Conservation (phyloP, 1,284 basidiomycete genomes). For the Trametes sp. region DNA sequence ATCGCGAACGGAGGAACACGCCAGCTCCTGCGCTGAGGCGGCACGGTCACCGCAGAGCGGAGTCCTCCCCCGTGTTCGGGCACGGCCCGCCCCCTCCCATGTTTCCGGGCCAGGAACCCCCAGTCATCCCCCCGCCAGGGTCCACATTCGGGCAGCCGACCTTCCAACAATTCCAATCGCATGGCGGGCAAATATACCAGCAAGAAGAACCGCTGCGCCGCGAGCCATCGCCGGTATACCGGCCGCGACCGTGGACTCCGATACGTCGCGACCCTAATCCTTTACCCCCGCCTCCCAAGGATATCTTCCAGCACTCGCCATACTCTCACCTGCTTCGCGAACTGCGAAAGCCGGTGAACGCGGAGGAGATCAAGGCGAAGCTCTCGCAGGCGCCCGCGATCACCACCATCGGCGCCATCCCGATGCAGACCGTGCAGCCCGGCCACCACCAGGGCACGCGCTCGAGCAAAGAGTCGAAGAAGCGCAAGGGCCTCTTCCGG, state of each 20-base stretch:
- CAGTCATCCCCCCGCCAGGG: conserved; percentile 22
- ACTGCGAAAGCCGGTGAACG: conserved; percentile 32
- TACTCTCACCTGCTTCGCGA: conserved; percentile 29
- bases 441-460: conserved; percentile 21
- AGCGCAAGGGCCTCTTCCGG: conserved; percentile 34
- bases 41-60: conserved; percentile 16
- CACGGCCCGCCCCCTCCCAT: conserved; percentile 2
- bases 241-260: conserved; percentile 22
- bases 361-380: conserved; percentile 25
- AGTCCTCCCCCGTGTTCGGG: conserved; percentile 22
- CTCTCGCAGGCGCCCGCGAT: conserved; percentile 22
- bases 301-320: conserved; percentile 31
- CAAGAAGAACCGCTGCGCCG: conserved; percentile 9
- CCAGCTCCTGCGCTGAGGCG: conserved; percentile 24
- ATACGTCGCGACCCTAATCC: conserved; percentile 28
- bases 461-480: conserved; percentile 26
- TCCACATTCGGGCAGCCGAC: conserved; percentile 2
- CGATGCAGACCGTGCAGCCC: not conserved
- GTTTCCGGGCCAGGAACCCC: not conserved
- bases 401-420: conserved; percentile 23
- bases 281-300: conserved; percentile 32
- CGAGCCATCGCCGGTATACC: conserved; percentile 13
- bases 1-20: conserved; percentile 15
- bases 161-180: not conserved
- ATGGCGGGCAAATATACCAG: not conserved